Evolutionary conservation across 2,329 filamentous ascomycete species (phyloP).

Genomic region (Reticulascus tulasneorum): DNA sequence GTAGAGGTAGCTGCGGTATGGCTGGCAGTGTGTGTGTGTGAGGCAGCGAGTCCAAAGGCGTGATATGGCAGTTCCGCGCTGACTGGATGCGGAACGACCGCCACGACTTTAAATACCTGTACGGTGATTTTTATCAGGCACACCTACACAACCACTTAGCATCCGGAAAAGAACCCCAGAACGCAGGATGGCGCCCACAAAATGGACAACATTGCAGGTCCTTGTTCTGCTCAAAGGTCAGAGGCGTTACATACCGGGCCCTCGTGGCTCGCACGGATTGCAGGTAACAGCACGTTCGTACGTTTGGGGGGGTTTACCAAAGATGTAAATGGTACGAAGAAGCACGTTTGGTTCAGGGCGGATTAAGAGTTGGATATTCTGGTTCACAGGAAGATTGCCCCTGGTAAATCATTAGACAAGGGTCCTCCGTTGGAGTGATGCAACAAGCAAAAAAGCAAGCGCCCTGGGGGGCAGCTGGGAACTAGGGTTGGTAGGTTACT

Average conservation of each 20-base stretch:
- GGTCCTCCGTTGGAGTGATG: constrained; percentile 10
- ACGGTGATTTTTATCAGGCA: background rate
- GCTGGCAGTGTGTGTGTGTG: constrained; percentile 4
- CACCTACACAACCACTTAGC: constrained; percentile 8
- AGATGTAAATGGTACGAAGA: no score
- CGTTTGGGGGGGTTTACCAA: no score
- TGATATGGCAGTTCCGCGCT: constrained; percentile 3
- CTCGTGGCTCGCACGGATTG: no score
- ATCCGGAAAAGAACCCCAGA: constrained; percentile 3
- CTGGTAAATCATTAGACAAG: constrained; percentile 10
- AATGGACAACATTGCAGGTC: no score
- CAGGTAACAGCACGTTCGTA: no score
- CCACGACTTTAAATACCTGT: background rate
- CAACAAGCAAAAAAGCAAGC: constrained; percentile 12
- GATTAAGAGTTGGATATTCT: no score
- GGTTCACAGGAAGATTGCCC: no score
- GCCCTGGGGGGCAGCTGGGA: constrained; percentile 6
- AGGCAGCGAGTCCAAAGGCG: constrained; percentile 6
- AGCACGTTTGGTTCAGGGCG: no score
- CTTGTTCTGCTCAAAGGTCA: no score
- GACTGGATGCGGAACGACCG: constrained; percentile 10
- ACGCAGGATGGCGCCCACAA: no score
- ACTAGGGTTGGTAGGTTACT: constrained; percentile 11
- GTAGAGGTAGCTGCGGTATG: constrained; percentile 9
- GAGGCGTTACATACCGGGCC: no score